Evolutionary conservation across 768 basidiomycete genomes (phyloP).

Genomic region (Termitomyces sp.): DNA sequence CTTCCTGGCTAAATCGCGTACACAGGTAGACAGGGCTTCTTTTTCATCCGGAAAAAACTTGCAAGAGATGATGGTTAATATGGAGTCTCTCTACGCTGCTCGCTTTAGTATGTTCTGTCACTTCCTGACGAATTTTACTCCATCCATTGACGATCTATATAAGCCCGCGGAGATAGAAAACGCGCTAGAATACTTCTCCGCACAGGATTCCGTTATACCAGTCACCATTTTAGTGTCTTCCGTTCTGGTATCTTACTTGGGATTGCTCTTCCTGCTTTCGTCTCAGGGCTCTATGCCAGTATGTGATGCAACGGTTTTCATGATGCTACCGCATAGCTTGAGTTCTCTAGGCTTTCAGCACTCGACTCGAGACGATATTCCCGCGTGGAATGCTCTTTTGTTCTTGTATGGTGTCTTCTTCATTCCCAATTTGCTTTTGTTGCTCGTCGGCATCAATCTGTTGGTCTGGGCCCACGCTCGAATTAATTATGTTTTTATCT

Average conservation of each 20-base stretch:
- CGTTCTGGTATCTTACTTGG: conserved; percentile 72
- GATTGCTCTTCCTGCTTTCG: conserved; percentile 61
- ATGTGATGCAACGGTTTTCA: conserved; percentile 6
- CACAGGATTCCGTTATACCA: conserved; percentile 40
- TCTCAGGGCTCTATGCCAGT: conserved; percentile 62
- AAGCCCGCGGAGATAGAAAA: conserved; percentile 70
- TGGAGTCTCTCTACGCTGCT: conserved; percentile 71
- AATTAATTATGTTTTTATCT: conserved; percentile 94
- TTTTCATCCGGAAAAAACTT: conserved; percentile 63
- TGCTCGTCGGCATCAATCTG: conserved; percentile 82
- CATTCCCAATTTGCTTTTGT: conserved; percentile 67
- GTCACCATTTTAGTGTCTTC: conserved; percentile 68
- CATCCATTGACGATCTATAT: neutral
- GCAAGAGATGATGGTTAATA: conserved; percentile 61
- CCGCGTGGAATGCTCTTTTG: conserved; percentile 69
- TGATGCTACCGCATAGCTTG: neutral
- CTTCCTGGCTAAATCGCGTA: neutral
- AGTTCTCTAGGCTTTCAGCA: conserved; percentile 44
- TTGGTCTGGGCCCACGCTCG: conserved; percentile 66
- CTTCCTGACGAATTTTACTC: neutral
- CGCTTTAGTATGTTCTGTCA: conserved; percentile 54
- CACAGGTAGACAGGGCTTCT: conserved; percentile 57
- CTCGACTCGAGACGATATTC: conserved; percentile 46
- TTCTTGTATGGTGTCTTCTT: conserved; percentile 72
- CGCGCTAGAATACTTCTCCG: conserved; percentile 66